Evolutionary conservation across 2,329 filamentous ascomycete genomes (phyloP), one percentile per base, ranked within the genome.

Genomic region (Ascochyta pisi): DNA sequence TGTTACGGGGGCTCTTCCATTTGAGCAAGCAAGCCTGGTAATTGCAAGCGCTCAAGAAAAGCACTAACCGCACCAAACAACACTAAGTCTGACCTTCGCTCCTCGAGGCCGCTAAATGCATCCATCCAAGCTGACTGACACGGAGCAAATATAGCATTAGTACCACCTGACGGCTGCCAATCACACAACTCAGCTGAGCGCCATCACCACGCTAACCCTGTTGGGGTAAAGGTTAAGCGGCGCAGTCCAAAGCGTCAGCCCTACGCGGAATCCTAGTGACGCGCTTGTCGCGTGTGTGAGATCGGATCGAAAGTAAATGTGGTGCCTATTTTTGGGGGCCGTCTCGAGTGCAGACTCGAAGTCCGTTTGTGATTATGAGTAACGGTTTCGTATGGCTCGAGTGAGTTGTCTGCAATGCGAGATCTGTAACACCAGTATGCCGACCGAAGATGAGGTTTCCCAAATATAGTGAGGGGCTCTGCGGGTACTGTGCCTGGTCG

Each of bases 251-350:
- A 42, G 50, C 50, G 66, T 67, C 68, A 70, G 68, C 66, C 65
- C 64, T 69, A 68, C 50, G 40, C 61, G 39, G 38, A 33, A 56
- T 48, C 31, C 44, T 54, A 41, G 34, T 31, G 24, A 26, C 62
- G 67, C 68, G 68, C 50, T 60, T 70, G 54, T 68, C 65, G 68
- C 68, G 68, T 52, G 60, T 71, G 61, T 50, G 35, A 49, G 49
- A 56, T 54, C 22, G 37, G 51, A 57, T 54, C 50, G 37, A 37
- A 15, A 16, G 31, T 3, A 50, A 34, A 37, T 31, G 52, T 43
- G 55, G 54, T 54, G 54, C 27, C 67, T 71, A 71, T 71, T 69
- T 69, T 71, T 67, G 62, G 67, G 62, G 58, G 57, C 35, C 54
- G 23, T 37, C 27, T 42, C 19, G 46, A 40, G 54, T 50, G 42